Base-by-base conservation (phyloP, 2,329 filamentous ascomycete genomes). In the Helotiales sp. region DNA sequence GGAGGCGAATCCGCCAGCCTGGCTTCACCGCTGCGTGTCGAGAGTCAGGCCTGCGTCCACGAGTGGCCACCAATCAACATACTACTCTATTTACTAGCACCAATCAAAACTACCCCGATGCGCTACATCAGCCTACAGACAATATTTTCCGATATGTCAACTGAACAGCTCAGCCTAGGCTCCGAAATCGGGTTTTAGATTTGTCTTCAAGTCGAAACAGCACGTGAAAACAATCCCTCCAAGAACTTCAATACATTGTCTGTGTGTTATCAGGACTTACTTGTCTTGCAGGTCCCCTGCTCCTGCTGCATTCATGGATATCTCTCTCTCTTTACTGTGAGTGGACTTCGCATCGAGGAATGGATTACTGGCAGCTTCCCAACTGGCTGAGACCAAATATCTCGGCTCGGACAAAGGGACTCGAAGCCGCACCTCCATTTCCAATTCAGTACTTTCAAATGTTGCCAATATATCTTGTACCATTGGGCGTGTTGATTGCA, bases 1-100 rank as follows among this genome's bases (percentile, higher is more conserved):
- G 54, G 45, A 47, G 15, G 32, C 67, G 63, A 63, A 50, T 52
- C 63, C 59, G 60, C 7, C 7, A 60, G 63, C 45, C 62, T 68
- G 55, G 30, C 28, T 40, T 40, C 54, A 64, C 67, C 63, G 61
- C 63, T 64, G 52, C 11, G 62, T 61, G 11, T 58, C n/a, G 47
- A n/a, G 20, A 49, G 30, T 45, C 57, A 47, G 43, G 47, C 47
- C 63, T 55, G 37, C 34, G 24, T 32, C 24, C 20, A 45, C 15
- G 15, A 62, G 30, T 28, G 34, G 40, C 49, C 24, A 24, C 52
- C 64, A 62, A 57, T 66, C 30, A 32, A 17, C n/a, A 34, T 10
- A n/a, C 55, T 50, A 52, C 50, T 49, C 34, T 10, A 22, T 8
- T 17, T 30, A 47, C n/a, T 13, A 32, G 24, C 52, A 26, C 52